Evolutionary conservation across 2,329 filamentous ascomycete genomes (phyloP).

Genomic region (Pyrenophora graminea): DNA sequence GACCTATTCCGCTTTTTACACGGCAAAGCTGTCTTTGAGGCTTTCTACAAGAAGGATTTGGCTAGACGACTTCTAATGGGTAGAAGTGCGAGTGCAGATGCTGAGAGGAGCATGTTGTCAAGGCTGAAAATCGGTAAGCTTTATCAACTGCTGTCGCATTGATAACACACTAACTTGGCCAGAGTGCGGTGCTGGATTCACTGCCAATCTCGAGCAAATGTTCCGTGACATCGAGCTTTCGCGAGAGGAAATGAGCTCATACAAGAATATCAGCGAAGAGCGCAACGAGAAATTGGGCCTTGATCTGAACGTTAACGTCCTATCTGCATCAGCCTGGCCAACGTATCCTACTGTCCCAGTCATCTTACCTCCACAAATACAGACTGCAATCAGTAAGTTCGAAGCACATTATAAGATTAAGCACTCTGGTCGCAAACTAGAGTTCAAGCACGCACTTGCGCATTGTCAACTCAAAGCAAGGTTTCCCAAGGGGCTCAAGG

Average conservation of each 20-base stretch:
- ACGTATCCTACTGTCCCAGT: constrained; percentile 80
- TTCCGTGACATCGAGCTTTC: constrained; percentile 97
- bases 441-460: constrained; percentile 92
- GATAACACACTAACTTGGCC: constrained; percentile 14
- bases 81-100: constrained; percentile 89
- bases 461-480: constrained; percentile 83
- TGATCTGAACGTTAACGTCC: constrained; percentile 82
- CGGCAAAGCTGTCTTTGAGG: constrained; percentile 96
- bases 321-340: constrained; percentile 93
- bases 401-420: constrained; percentile 86
- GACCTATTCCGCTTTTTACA: constrained; percentile 97
- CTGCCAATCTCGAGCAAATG: constrained; percentile 98
- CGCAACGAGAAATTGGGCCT: constrained; percentile 62
- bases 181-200: constrained; percentile 93
- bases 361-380: constrained; percentile 74
- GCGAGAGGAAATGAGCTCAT: constrained; percentile 89
- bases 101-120: constrained; percentile 91
- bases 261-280: constrained; percentile 70
- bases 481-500: constrained; percentile 81
- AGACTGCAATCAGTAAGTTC: constrained; percentile 77
- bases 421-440: constrained; percentile 82
- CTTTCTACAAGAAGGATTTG: constrained; percentile 98
- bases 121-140: constrained; percentile 73
- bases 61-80: constrained; percentile 88
- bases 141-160: background rate